Evolutionary conservation across 2,329 filamentous ascomycete species (phyloP), one percentile per base, ranked within the genome.

Genomic region (Fusarium pilosicola): DNA sequence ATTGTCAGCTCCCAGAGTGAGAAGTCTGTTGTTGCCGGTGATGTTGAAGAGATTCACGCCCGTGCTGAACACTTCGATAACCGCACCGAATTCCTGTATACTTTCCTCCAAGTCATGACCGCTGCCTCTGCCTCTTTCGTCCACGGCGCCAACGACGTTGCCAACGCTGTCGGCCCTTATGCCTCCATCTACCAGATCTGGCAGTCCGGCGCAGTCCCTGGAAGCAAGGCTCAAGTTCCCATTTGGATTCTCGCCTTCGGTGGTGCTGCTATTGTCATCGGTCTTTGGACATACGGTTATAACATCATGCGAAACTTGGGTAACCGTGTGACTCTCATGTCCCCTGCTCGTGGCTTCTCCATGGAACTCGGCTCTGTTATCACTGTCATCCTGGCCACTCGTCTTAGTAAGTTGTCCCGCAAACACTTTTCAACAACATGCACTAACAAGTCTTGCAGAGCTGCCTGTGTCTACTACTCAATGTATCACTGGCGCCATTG

Each of bases 81-180:
- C 83, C 86, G 87, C 70, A 84, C 87, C 73, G 90, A 92, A 80
- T 88, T 88, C 81, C 83, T 89, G 55, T 91, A 88, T 80, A 88
- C 87, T 11, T 91, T 89, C 80, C 84, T 89, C 36, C 89, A 90
- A 74, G 80, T 90, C 75, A 84, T 90, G 81, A 90, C 89, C 10
- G 89, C 90, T 15, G 87, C 87, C 73, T 89, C 89, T 38, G 88
- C 89, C 20, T 91, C 89, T 7, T 91, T 92, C 70, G 88, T 88
- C 5, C 90, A 93, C 81, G 91, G 91, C 30, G 89, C 90, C 74
- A 93, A 92, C 79, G 91, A 92, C 69, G 88, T 92, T 26, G 84
- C 88, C 75, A 92, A 87, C 78, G 89, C 90, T 34, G 86, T 91
- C 62, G 90, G 89, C 1, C 90, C 90, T 3, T 91, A 88, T 77